Conservation (phyloP, 345 rosid species). For the Rhodamnia argentea region DNA sequence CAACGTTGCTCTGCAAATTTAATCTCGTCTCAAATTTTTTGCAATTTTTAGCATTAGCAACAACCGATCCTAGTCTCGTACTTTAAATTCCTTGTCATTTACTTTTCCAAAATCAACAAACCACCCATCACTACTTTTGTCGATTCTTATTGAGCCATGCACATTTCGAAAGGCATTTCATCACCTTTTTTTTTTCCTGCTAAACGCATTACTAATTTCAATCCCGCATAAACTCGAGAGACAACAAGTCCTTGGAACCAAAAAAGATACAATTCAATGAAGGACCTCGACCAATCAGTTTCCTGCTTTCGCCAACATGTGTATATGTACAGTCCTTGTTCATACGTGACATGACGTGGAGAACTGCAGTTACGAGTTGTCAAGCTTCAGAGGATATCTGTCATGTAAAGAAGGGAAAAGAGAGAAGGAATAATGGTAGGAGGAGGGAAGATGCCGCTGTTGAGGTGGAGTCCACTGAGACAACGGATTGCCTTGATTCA, state of each 20-base stretch:
- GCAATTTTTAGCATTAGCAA: background rate
- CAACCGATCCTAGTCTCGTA: background rate
- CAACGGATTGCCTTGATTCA: background rate
- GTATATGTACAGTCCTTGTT: background rate
- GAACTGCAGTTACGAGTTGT: background rate
- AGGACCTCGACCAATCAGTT: background rate
- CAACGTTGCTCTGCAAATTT: background rate
- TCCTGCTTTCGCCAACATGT: background rate
- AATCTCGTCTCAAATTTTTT: background rate
- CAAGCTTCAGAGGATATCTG: background rate
- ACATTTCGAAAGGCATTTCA: background rate
- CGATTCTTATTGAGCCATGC: background rate
- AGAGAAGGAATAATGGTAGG: background rate
- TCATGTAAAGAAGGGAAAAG: background rate
- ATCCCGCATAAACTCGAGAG: background rate
- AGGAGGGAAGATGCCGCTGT: background rate
- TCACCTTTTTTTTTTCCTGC: background rate
- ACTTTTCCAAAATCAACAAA: background rate
- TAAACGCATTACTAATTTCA: background rate
- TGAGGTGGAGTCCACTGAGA: background rate
- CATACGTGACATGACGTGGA: background rate
- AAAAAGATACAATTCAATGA: background rate
- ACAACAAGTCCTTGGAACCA: background rate
- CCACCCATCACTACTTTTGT: background rate
- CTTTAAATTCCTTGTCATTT: background rate